Conservation (phyloP, 371 early-diverging fungal genomes). For the Basidiobolus meristosporus region DNA sequence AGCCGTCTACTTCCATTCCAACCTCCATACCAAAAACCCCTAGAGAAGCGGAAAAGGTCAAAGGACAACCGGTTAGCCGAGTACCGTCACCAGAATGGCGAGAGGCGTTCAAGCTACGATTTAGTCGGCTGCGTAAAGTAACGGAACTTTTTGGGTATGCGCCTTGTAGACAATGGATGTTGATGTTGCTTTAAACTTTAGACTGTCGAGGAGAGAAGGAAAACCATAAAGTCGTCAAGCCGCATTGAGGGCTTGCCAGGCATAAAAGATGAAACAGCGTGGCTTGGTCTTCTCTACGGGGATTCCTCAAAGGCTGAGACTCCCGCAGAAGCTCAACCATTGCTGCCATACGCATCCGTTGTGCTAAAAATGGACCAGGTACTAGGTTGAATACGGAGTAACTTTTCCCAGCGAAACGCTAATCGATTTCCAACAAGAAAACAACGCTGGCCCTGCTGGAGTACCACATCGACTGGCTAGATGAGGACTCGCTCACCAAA, state of each 20-base stretch:
- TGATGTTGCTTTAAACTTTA: too few relatives aligned
- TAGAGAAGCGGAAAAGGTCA: neutral
- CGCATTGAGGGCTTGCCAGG: too few relatives aligned
- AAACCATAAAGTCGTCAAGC: too few relatives aligned
- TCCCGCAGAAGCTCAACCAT: neutral
- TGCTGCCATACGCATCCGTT: neutral
- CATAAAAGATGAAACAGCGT: neutral
- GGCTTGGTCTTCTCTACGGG: neutral
- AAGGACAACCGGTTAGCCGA: neutral
- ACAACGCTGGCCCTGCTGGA: slow-evolving; percentile 3
- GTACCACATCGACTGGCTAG: slow-evolving; percentile 7
- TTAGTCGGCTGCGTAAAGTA: too few relatives aligned
- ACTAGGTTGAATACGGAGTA: neutral
- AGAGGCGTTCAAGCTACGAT: too few relatives aligned
- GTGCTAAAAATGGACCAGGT: too few relatives aligned
- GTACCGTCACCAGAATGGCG: too few relatives aligned
- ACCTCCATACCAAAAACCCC: neutral
- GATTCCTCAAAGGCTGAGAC: neutral
- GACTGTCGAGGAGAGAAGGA: too few relatives aligned
- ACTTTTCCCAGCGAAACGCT: neutral
- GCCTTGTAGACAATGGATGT: too few relatives aligned
- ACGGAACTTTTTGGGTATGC: too few relatives aligned
- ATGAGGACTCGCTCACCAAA: neutral
- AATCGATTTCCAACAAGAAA: neutral
- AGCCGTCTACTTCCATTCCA: slow-evolving; percentile 1